phyloP scores from a whole-genome alignment of 2,329 filamentous ascomycete genomes.

The Cercospora zeina region DNA sequence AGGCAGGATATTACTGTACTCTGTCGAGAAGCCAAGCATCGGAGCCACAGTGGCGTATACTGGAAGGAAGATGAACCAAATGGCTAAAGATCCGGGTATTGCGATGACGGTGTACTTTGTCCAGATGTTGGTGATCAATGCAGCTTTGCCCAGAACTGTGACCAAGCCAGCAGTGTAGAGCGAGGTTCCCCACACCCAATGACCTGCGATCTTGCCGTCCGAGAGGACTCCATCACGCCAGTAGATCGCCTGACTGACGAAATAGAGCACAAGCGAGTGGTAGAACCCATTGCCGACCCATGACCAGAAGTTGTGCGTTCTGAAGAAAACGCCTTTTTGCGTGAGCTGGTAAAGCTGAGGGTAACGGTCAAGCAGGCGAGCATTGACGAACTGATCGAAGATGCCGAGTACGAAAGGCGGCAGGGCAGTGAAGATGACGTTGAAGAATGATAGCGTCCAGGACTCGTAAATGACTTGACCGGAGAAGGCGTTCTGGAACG shows the following conservation, averaged over 20 bases:
- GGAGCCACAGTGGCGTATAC: conserved; percentile 85
- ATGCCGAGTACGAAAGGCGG: conserved; percentile 94
- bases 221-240: conserved; percentile 73
- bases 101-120: conserved; percentile 96
- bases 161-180: conserved; percentile 91
- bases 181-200: conserved; percentile 98
- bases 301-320: conserved; percentile 82
- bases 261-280: conserved; percentile 91
- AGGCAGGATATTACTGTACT: conserved; percentile 83
- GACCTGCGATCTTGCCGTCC: conserved; percentile 80
- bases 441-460: conserved; percentile 99
- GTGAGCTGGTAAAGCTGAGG: conserved; percentile 93
- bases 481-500: conserved; percentile 97
- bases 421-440: conserved; percentile 94
- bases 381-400: conserved; percentile 96
- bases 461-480: conserved; percentile 98
- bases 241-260: conserved; percentile 79
- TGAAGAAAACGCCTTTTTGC: conserved; percentile 92
- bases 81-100: conserved; percentile 86
- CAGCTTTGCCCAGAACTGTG: conserved; percentile 92
- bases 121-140: conserved; percentile 95
- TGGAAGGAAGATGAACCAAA: conserved; percentile 90
- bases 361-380: conserved; percentile 88
- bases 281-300: conserved; percentile 96
- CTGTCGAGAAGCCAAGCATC: conserved; percentile 73